phyloP scores from a whole-genome alignment of 1,284 basidiomycete genomes.

The Cryptococcus sp. region DNA sequence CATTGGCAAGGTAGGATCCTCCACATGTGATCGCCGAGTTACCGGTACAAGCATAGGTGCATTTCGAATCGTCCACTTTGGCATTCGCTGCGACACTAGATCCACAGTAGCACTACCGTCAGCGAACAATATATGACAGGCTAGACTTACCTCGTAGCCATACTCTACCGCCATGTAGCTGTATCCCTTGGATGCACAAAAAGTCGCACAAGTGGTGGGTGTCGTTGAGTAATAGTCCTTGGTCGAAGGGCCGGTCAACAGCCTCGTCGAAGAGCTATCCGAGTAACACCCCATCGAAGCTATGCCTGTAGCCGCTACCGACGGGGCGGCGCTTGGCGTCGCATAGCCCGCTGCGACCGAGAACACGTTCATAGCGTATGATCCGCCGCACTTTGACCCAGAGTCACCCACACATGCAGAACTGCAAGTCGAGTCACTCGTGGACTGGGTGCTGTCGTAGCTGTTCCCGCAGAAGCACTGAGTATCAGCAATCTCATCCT shows the following conservation, averaged over 20 bases:
- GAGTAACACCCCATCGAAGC: not conserved
- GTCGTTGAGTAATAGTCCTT: not conserved
- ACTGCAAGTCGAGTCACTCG: not conserved
- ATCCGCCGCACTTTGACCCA: not conserved
- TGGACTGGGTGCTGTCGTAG: not conserved
- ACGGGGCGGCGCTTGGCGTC: not conserved
- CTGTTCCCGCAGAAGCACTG: conserved; percentile 18
- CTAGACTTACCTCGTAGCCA: not conserved
- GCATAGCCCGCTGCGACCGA: not conserved
- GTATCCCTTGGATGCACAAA: conserved; percentile 10
- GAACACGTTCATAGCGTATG: not conserved
- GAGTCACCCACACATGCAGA: not conserved
- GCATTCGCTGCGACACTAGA: conserved; percentile 6
- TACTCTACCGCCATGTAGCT: conserved; percentile 14
- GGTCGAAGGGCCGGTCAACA: not conserved
- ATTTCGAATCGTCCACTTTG: not conserved
- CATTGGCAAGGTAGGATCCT: not conserved
- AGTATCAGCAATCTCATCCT: too few relatives aligned
- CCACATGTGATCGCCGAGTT: not conserved
- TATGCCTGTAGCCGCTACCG: not conserved
- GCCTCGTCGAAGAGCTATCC: not conserved
- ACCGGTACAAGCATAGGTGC: not conserved
- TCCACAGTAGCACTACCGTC: conserved; percentile 16
- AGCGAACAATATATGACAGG: not conserved
- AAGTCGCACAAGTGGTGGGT: not conserved